A percentile compares a stretch with the other conserved stretches of the same genome.
Evolutionary conservation across 2,329 filamentous ascomycete genomes (phyloP).

Genomic region (Colletotrichum noveboracense): DNA sequence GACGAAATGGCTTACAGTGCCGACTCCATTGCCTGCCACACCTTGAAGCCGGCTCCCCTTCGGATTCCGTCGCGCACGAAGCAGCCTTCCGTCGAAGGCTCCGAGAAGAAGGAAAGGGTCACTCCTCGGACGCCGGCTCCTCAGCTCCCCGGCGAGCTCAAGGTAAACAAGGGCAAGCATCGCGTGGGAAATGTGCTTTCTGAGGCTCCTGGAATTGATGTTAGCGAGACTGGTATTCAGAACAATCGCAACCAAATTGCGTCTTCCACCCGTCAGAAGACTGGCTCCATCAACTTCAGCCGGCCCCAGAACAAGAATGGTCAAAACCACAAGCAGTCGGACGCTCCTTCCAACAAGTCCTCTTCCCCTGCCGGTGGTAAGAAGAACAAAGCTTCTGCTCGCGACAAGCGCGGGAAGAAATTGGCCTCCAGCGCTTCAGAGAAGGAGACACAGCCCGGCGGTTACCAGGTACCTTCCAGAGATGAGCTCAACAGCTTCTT

Average conservation of each 20-base stretch:
- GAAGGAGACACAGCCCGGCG: background rate
- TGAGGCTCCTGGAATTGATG: background rate
- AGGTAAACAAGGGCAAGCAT: background rate
- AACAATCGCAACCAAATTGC: background rate
- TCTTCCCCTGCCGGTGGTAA: background rate
- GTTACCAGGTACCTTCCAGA: background rate
- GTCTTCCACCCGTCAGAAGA: background rate
- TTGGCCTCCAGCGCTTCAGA: background rate
- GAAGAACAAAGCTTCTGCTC: background rate
- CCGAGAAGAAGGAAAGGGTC: background rate
- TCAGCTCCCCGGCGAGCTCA: background rate
- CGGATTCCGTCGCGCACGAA: constrained; percentile 12
- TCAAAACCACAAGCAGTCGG: background rate
- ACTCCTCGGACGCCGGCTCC: background rate
- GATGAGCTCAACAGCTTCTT: background rate
- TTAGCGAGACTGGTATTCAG: background rate
- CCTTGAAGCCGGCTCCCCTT: constrained; percentile 18
- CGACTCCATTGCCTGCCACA: constrained; percentile 20
- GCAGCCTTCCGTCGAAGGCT: background rate
- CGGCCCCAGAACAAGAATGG: background rate
- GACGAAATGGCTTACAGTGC: constrained; percentile 12
- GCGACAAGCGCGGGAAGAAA: background rate
- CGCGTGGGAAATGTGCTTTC: background rate
- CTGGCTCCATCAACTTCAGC: constrained; percentile 7
- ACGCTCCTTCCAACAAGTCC: background rate